phyloP scores from a whole-genome alignment of 257 asterid genomes.

The Solanum paucissectum region DNA sequence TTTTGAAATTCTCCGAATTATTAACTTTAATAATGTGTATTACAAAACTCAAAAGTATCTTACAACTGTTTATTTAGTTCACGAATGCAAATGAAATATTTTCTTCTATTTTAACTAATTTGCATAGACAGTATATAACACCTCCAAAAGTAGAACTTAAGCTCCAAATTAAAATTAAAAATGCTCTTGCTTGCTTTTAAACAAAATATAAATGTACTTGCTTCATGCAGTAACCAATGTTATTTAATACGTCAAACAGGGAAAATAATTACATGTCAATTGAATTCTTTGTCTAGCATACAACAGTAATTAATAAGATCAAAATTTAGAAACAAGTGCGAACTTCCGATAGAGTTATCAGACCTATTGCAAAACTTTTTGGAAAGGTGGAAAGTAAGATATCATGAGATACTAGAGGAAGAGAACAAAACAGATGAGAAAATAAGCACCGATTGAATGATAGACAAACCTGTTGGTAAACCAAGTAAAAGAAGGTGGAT shows the following conservation, averaged over 20 bases:
- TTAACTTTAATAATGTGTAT: background rate
- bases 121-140: background rate
- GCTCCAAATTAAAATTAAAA: background rate
- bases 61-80: background rate
- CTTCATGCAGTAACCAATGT: background rate
- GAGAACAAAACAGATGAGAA: background rate
- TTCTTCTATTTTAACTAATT: background rate
- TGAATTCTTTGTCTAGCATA: background rate
- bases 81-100: background rate
- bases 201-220: background rate
- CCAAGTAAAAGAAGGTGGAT: constrained; percentile 96
- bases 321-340: background rate
- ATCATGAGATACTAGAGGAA: background rate
- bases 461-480: constrained; percentile 74
- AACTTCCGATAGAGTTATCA: background rate
- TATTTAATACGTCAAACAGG: background rate
- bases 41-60: background rate
- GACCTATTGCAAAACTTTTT: background rate
- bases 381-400: background rate
- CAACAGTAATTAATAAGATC: background rate
- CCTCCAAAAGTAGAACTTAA: background rate
- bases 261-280: background rate
- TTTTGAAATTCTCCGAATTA: background rate
- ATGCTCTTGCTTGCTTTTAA: background rate
- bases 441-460: background rate